Base-by-base conservation (phyloP, 2,329 filamentous ascomycete genomes). In the Fusarium musae region DNA sequence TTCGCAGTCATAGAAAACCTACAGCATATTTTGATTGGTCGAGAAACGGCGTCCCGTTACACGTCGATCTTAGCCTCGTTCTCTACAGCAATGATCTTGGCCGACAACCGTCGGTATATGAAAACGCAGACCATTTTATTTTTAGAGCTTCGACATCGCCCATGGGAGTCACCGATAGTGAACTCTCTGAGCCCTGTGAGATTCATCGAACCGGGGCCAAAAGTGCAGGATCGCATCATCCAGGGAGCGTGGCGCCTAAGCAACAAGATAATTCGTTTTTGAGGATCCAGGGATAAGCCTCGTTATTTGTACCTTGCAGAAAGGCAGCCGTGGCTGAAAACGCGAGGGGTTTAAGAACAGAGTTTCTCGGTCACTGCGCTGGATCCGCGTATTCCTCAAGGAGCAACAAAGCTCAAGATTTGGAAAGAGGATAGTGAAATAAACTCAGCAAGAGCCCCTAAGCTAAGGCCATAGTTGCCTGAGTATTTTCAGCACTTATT, bases 131-230 rank as follows among this genome's bases (percentile, higher is more conserved):
- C 11, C 9, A 53, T 37, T 52, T 10, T 34, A 19, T 23, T 50
- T 34, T 34, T 13, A 9, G 28, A 17, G 15, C 7, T 9, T 49
- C 15, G 10, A 49, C 2, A 17, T 9, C 21, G 46, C 10, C 4
- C 2, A 8, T 11, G 11, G 30, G 13, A 50, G 12, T 10, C 13
- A 23, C 21, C n/a, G 4, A 10, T 0, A 3, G 4, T 19, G 8
- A 19, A 23, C 4, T 19, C 16, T 4, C 5, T 19, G 6, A 23
- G n/a, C 11, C 30, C 16, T 28, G 17, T 2, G 13, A 53, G 23
- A 7, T 10, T 37, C 6, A n/a, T 28, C 9, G 1, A 37, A 16
- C 9, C 1, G 2, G 7, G 13, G 0, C 5, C 2, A 6, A 28
- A 28, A 37, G 12, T 9, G 2, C 10, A 26, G 23, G 6, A 37